Evolutionary conservation across 371 early-diverging fungal genomes (phyloP).

Genomic region (Mucor lusitanicus): DNA sequence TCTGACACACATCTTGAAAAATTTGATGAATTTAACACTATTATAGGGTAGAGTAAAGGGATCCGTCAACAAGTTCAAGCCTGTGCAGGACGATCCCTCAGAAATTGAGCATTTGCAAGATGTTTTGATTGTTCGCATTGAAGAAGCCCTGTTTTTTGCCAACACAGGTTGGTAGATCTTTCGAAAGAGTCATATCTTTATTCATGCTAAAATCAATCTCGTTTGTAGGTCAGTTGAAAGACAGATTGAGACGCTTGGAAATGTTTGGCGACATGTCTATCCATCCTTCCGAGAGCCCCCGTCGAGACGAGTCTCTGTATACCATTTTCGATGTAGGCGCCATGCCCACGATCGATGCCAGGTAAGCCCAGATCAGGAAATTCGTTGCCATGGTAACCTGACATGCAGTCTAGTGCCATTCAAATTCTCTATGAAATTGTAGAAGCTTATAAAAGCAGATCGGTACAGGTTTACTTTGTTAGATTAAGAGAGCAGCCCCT

Average conservation of each 20-base stretch:
- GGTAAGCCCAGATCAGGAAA: slow-evolving; percentile 31
- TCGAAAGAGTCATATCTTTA: neutral
- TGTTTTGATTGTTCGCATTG: slow-evolving; percentile 82
- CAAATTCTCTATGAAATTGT: slow-evolving; percentile 89
- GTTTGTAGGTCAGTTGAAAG: slow-evolving; percentile 78
- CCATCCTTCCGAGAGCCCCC: slow-evolving; percentile 84
- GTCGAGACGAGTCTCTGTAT: slow-evolving; percentile 59
- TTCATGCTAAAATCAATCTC: slow-evolving; percentile 1
- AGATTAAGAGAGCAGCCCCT: slow-evolving; percentile 72
- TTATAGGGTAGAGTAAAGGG: slow-evolving; percentile 49
- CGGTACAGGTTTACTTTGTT: slow-evolving; percentile 83
- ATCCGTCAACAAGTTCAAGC: slow-evolving; percentile 45
- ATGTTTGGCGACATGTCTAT: slow-evolving; percentile 85
- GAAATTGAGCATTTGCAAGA: slow-evolving; percentile 77
- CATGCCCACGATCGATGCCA: slow-evolving; percentile 89
- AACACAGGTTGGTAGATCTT: slow-evolving; percentile 71
- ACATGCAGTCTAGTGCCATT: slow-evolving; percentile 62
- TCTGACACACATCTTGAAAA: neutral
- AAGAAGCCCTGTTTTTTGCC: slow-evolving; percentile 93
- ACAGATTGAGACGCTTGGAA: slow-evolving; percentile 88
- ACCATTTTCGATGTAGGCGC: slow-evolving; percentile 89
- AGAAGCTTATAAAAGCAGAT: slow-evolving; percentile 74
- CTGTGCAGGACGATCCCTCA: slow-evolving; percentile 65
- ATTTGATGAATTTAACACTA: neutral
- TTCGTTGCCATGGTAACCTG: neutral